These are phyloP conservation scores for Sextonia rubra DNA, from an alignment of 164 flowering plant genomes.

Conservation along the genomic window DNA sequence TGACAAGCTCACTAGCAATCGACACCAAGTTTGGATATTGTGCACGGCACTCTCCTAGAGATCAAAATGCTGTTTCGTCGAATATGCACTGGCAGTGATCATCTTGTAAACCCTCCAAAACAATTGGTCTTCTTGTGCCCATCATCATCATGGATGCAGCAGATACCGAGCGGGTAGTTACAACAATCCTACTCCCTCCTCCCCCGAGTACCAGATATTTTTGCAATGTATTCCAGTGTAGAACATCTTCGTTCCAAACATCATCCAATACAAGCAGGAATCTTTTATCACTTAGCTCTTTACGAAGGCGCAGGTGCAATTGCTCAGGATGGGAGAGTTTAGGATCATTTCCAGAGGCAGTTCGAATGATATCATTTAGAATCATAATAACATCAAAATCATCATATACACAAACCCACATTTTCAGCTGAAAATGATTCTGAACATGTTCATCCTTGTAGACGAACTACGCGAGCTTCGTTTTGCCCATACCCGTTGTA, in stretches of 20 bases:
- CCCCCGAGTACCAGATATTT: not conserved
- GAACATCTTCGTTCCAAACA: not conserved
- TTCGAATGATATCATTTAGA: too few relatives aligned
- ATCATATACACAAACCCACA: too few relatives aligned
- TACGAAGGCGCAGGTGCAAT: too few relatives aligned
- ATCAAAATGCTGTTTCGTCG: not conserved
- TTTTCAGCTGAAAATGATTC: too few relatives aligned
- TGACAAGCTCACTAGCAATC: not conserved
- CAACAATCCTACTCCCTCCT: not conserved
- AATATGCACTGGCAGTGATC: not conserved
- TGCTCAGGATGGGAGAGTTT: too few relatives aligned
- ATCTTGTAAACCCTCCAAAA: not conserved
- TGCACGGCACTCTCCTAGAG: not conserved
- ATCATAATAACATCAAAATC: too few relatives aligned
- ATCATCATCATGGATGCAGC: not conserved
- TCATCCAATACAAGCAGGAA: not conserved
- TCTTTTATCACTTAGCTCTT: too few relatives aligned
- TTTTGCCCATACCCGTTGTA: too few relatives aligned
- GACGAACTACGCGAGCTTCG: too few relatives aligned
- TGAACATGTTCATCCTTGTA: too few relatives aligned
- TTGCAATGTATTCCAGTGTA: not conserved
- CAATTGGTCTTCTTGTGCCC: too few relatives aligned
- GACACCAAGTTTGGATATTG: not conserved
- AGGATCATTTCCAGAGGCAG: too few relatives aligned
- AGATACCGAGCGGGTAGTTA: not conserved